Percentiles rank a stretch among this genome's conserved stretches.
Conservation (phyloP, 306 rosid genomes). For the Glycine tomentella region DNA sequence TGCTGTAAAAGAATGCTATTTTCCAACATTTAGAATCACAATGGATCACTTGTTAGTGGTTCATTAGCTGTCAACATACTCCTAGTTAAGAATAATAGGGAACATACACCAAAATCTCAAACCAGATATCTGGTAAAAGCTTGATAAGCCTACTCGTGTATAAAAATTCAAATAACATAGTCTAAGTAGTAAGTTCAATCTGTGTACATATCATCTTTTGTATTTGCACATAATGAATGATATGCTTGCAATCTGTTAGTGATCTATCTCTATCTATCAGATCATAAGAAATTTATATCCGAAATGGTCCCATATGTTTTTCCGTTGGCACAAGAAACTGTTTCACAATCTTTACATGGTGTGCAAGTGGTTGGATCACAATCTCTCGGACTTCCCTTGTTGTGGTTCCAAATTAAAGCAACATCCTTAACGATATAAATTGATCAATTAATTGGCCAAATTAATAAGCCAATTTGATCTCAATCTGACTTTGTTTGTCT, state of each 20-base stretch:
- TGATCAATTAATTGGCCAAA: conserved; percentile 22
- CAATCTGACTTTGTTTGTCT: conserved; percentile 30
- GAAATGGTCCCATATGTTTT: conserved; percentile 29
- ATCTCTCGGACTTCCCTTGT: conserved; percentile 21
- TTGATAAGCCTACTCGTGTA: not conserved
- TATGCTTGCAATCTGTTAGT: conserved; percentile 18
- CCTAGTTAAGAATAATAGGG: not conserved
- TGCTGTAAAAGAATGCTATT: not conserved
- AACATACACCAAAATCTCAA: not conserved
- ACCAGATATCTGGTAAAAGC: not conserved
- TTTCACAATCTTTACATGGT: conserved; percentile 38
- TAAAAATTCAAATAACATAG: not conserved
- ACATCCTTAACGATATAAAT: not conserved
- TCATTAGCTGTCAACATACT: not conserved
- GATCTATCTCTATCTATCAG: not conserved
- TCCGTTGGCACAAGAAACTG: conserved; percentile 8
- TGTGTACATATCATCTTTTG: not conserved
- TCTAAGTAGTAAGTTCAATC: not conserved
- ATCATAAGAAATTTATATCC: not conserved
- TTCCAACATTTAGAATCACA: not conserved
- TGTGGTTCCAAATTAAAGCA: conserved; percentile 48
- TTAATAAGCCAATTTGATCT: not conserved
- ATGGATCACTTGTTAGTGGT: not conserved
- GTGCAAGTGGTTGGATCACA: conserved; percentile 50
- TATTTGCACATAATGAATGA: not conserved